Evolutionary conservation across 306 rosid genomes (phyloP).

Genomic region (Crotalaria pallida): DNA sequence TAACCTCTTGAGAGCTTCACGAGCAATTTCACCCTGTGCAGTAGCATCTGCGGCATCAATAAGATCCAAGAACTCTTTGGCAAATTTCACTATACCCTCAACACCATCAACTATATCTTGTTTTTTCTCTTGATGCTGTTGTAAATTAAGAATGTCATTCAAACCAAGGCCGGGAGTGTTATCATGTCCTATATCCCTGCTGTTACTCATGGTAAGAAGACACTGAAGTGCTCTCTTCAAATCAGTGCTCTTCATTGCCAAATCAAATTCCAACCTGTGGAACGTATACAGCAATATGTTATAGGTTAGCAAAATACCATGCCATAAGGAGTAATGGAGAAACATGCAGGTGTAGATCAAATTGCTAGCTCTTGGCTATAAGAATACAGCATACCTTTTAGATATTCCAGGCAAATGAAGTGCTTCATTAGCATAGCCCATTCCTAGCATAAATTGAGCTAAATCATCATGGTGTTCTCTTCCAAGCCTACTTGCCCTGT

Average conservation of each 20-base stretch:
- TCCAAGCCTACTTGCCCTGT: constrained; percentile 98
- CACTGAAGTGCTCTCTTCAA: constrained; percentile 97
- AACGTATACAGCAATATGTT: constrained; percentile 1
- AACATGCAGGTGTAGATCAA: not conserved
- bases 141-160: constrained; percentile 84
- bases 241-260: constrained; percentile 94
- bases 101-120: constrained; percentile 75
- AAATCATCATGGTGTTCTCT: constrained; percentile 98
- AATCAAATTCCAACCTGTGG: constrained; percentile 92
- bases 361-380: constrained; percentile 12
- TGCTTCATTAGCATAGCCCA: constrained; percentile 99
- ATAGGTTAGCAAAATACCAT: not conserved
- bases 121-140: constrained; percentile 49
- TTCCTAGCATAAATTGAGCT: constrained; percentile 96
- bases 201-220: constrained; percentile 98
- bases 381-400: constrained; percentile 57
- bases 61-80: constrained; percentile 91
- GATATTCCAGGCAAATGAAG: constrained; percentile 98
- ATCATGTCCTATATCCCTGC: constrained; percentile 85
- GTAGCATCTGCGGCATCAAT: constrained; percentile 99
- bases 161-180: constrained; percentile 63
- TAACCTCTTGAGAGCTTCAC: constrained; percentile 92
- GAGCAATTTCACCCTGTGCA: constrained; percentile 94
- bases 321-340: constrained; percentile 10
- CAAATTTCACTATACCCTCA: constrained; percentile 90